A percentile compares a stretch with the other conserved stretches of the same genome.
Conservation (phyloP, 2,329 filamentous ascomycete genomes). For the Elsinoe ampelina region DNA sequence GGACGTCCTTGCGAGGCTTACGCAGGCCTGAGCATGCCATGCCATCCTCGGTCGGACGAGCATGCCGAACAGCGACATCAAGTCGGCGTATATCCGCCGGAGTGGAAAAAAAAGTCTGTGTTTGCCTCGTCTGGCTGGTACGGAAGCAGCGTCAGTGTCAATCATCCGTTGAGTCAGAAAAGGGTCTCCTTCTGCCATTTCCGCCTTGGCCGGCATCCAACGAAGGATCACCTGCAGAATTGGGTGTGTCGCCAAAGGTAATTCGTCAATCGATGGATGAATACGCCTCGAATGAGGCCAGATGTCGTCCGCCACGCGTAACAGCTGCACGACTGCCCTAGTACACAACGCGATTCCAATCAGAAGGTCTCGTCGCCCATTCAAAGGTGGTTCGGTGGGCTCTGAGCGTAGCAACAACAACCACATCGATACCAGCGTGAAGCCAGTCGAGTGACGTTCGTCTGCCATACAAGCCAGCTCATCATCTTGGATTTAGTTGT, state of each 20-base stretch:
- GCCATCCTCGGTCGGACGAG: background rate
- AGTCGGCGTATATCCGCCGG: background rate
- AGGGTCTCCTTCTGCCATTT: constrained; percentile 11
- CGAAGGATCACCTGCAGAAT: constrained; percentile 6
- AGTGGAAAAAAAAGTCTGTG: background rate
- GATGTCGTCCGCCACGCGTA: background rate
- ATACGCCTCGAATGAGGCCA: constrained; percentile 4
- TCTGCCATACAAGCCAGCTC: constrained; percentile 54
- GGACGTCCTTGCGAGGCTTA: constrained; percentile 1
- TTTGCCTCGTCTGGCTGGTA: background rate
- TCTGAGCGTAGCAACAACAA: constrained; percentile 41
- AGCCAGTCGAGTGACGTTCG: constrained; percentile 37
- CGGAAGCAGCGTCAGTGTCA: background rate
- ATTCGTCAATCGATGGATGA: constrained; percentile 2
- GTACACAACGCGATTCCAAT: constrained; percentile 33
- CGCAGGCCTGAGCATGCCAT: background rate
- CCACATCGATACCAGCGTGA: constrained; percentile 29
- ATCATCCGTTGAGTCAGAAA: constrained; percentile 8
- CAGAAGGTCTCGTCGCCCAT: constrained; percentile 37
- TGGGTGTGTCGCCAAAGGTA: background rate
- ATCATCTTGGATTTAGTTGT: constrained; percentile 76
- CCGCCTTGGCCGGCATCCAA: constrained; percentile 9
- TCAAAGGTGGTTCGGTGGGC: constrained; percentile 38
- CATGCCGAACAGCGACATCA: background rate
- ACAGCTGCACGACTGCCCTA: too few species aligned